Conservation (phyloP, 164 flowering plant species). For the Nymphaea thermarum region DNA sequence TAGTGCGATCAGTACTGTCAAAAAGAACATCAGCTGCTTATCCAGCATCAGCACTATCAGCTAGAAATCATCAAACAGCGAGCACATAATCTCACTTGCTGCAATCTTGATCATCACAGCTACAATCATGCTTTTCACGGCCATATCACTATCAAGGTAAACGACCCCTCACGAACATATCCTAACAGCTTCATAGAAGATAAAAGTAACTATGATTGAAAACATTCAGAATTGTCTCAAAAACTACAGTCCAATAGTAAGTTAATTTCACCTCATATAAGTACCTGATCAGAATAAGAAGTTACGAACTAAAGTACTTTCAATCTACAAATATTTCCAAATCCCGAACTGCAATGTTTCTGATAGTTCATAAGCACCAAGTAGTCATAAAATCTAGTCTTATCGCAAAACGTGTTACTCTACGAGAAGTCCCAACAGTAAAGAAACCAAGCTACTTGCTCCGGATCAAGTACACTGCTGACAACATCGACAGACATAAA, state of each 20-base stretch:
- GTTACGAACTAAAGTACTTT: neutral
- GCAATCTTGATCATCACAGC: conserved; percentile 12
- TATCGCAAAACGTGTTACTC: neutral
- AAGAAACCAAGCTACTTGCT: neutral
- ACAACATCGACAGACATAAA: neutral
- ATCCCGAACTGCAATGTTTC: neutral
- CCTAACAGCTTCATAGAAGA: conserved; percentile 14
- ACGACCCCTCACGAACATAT: conserved; percentile 20
- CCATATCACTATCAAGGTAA: conserved; percentile 39
- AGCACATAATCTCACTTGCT: neutral
- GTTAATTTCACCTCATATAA: conserved; percentile 2
- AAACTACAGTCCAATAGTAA: neutral
- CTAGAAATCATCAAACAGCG: neutral
- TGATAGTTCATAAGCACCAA: neutral
- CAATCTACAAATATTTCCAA: neutral
- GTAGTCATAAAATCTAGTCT: neutral
- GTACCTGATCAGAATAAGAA: neutral
- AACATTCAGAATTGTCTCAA: neutral
- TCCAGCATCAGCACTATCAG: neutral
- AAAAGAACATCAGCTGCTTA: neutral
- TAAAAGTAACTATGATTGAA: neutral
- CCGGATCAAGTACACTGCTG: neutral
- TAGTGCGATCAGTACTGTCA: neutral
- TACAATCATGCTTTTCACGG: conserved; percentile 25
- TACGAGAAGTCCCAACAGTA: neutral